Evolutionary conservation across 768 basidiomycete species (phyloP).

Genomic region (Chalciporus pseudorubinellus): DNA sequence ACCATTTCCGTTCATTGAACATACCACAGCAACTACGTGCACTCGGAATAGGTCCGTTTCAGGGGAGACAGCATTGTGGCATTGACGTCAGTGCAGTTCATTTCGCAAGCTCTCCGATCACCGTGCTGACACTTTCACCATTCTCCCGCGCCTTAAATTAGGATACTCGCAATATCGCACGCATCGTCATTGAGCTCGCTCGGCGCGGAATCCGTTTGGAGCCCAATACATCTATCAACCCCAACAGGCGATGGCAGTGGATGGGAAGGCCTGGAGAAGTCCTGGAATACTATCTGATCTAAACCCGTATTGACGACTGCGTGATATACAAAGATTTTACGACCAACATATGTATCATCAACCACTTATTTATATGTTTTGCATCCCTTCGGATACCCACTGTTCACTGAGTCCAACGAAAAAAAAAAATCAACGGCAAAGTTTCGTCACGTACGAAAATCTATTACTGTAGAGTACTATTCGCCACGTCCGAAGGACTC

Average conservation of each 20-base stretch:
- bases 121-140: conserved; percentile 2
- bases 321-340: conserved; percentile 12
- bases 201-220: conserved; percentile 61
- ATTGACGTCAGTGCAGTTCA: conserved; percentile 71
- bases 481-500: too few relatives aligned
- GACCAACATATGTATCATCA: conserved; percentile 1
- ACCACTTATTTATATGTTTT: not conserved
- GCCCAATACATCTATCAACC: conserved; percentile 70
- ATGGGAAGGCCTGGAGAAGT: conserved; percentile 78
- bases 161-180: conserved; percentile 89
- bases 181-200: conserved; percentile 78
- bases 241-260: conserved; percentile 74
- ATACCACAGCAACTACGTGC: conserved; percentile 71
- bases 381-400: too few relatives aligned
- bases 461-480: too few relatives aligned
- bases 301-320: conserved; percentile 1
- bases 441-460: too few relatives aligned
- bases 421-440: too few relatives aligned
- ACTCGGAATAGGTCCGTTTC: conserved; percentile 72
- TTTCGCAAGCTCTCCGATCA: not conserved
- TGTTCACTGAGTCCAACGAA: too few relatives aligned
- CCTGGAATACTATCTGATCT: conserved; percentile 43
- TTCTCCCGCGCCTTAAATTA: conserved; percentile 29
- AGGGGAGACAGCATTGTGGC: conserved; percentile 84
- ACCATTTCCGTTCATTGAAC: conserved; percentile 45